Evolutionary conservation across 306 rosid species (phyloP), one percentile per base, ranked within the genome.

Genomic region (Astragalus glycyphyllos): DNA sequence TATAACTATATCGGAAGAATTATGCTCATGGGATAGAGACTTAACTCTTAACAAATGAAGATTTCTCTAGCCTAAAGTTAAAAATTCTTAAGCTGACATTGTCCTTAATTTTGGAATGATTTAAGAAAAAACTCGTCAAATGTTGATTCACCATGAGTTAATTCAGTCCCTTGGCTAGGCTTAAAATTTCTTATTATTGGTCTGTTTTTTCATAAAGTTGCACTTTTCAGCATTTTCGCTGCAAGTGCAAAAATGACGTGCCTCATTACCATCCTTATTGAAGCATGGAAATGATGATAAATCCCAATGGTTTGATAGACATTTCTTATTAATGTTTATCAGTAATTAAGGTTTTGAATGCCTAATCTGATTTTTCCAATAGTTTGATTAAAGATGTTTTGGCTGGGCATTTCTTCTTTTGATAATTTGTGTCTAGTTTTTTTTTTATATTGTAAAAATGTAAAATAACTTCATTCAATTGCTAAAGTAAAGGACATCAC

Each of bases 251-350:
- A 69, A 13, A 59, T 55, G 15, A 54, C 23, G 31, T 4, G 54
- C n/a, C n/a, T 26, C n/a, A 50, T 62, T 44, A 49, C 11, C 62
- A 61, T 20, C 37, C 31, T 57, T 42, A 45, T 35, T 50, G 63
- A 72, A 58, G 7, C 16, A 48, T 48, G 42, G 8, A 37, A 48
- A 48, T 60, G 8, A 14, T 45, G 58, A 32, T 46, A 58, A 58
- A 69, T 40, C 38, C 35, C 57, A 63, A 35, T 65, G 42, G 68
- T 9, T 31, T 64, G 72, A 31, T 42, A 29, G 53, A 15, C 51
- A 23, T 72, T 5, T 1, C 68, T 74, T 69, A 37, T 48, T 37
- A 72, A 17, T 10, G 46, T 57, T 45, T 50, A n/a, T 10, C 38
- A 20, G 49, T 53, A 11, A 53, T 9, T 26, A 5, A 47, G 16